These are phyloP conservation scores for Thamnidium elegans DNA, from an alignment of 192 early-diverging fungal genomes.

Conservation along the genomic window DNA sequence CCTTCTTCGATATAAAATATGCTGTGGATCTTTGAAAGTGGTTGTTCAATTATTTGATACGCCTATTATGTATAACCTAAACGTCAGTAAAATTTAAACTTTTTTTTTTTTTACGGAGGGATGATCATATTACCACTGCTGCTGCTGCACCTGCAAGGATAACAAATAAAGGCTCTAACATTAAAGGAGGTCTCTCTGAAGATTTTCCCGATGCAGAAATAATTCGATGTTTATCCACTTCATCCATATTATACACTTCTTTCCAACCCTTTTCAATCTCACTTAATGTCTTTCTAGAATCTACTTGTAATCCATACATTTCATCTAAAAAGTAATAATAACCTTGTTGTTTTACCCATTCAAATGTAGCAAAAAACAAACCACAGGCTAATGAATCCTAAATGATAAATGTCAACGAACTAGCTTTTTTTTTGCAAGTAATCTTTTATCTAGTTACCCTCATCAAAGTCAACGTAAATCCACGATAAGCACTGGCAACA, in stretches of 20 bases:
- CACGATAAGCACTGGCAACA: constrained; percentile 51
- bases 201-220: neutral
- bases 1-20: constrained; percentile 67
- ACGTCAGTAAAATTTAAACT: neutral
- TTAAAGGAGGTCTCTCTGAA: constrained; percentile 27
- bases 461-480: constrained; percentile 48
- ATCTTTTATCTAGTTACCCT: constrained; percentile 36
- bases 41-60: constrained; percentile 73
- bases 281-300: constrained; percentile 24
- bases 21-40: constrained; percentile 62
- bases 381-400: constrained; percentile 72
- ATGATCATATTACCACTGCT: constrained; percentile 27
- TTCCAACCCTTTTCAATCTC: constrained; percentile 24
- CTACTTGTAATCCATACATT: constrained; percentile 43
- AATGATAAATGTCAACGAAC: neutral
- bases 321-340: constrained; percentile 61
- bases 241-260: constrained; percentile 8
- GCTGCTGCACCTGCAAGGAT: constrained; percentile 37
- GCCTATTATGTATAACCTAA: constrained; percentile 34
- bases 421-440: neutral
- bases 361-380: constrained; percentile 75
- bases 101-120: no score
- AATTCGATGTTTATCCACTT: constrained; percentile 3
- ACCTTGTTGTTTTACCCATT: constrained; percentile 69
- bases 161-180: constrained; percentile 41